Evolutionary conservation across 768 basidiomycete species (phyloP).

Genomic region (Coprinopsis marcescibilis): DNA sequence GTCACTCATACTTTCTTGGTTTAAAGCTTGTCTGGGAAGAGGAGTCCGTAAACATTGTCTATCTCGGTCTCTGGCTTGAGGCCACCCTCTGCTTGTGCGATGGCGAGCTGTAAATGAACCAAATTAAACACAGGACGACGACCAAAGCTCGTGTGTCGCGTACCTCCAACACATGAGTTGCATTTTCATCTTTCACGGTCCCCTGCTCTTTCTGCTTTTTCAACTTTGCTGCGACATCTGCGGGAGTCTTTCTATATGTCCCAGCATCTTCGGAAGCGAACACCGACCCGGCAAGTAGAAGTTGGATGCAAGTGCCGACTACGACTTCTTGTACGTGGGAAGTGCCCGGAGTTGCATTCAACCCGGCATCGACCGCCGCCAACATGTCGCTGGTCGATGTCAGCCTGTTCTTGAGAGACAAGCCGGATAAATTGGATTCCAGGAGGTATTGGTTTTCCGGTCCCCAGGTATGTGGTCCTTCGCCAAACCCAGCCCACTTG

Average conservation of each 20-base stretch:
- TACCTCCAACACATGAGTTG: conserved; percentile 11
- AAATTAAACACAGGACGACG: too few relatives aligned
- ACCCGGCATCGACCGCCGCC: conserved; percentile 5
- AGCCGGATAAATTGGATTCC: conserved; percentile 12
- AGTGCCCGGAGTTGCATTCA: conserved; percentile 2
- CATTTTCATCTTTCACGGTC: conserved; percentile 11
- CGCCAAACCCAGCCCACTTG: conserved; percentile 2
- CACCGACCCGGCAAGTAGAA: conserved; percentile 9
- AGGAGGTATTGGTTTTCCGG: conserved; percentile 10
- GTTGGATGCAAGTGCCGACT: conserved; percentile 14
- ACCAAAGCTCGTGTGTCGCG: too few relatives aligned
- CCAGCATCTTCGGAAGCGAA: conserved; percentile 1
- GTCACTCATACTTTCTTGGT: too few relatives aligned
- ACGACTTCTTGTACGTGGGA: conserved; percentile 8
- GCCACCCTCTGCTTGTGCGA: too few relatives aligned
- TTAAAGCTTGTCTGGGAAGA: too few relatives aligned
- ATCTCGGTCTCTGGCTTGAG: too few relatives aligned
- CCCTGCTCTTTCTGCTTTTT: conserved; percentile 10
- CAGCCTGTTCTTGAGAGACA: conserved; percentile 12
- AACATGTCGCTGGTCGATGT: neutral
- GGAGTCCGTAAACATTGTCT: too few relatives aligned
- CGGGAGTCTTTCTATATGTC: conserved; percentile 7
- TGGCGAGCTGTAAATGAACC: too few relatives aligned
- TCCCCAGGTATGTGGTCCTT: conserved; percentile 2
- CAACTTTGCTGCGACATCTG: conserved; percentile 10